These are phyloP conservation scores for Botrytis byssoidea DNA, from an alignment of 2,329 filamentous ascomycete species.

Conservation along the genomic window DNA sequence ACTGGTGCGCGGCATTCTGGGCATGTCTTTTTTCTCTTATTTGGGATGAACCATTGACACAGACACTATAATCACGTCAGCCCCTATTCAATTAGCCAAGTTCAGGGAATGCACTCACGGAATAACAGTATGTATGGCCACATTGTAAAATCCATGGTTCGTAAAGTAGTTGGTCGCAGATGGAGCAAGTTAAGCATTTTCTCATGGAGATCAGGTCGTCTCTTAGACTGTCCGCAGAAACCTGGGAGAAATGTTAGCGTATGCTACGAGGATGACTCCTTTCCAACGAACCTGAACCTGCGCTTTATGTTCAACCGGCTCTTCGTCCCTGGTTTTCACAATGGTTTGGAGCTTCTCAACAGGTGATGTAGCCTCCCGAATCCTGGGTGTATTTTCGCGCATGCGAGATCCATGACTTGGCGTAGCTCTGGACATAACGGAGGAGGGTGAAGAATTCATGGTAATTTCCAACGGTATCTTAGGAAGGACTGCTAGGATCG, in stretches of 20 bases:
- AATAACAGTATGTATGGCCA: constrained; percentile 72
- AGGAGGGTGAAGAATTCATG: constrained; percentile 26
- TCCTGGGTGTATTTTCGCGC: constrained; percentile 8
- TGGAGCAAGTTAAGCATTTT: constrained; percentile 61
- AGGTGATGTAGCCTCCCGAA: constrained; percentile 21
- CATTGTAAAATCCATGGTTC: constrained; percentile 68
- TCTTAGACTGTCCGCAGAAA: constrained; percentile 31
- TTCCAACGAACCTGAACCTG: constrained; percentile 29
- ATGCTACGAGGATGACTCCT: not conserved
- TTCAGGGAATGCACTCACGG: constrained; percentile 43
- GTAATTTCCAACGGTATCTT: not conserved
- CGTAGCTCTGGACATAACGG: constrained; percentile 8
- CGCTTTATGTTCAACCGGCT: constrained; percentile 22
- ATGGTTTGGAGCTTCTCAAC: not conserved
- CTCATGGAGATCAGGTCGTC: constrained; percentile 61
- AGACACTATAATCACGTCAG: constrained; percentile 37
- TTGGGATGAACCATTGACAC: constrained; percentile 40
- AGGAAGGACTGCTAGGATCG: not conserved
- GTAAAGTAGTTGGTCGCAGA: constrained; percentile 66
- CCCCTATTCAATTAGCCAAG: not conserved
- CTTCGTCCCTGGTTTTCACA: constrained; percentile 14
- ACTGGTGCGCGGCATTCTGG: constrained; percentile 64
- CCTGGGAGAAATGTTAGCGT: constrained; percentile 28
- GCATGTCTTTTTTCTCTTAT: constrained; percentile 61
- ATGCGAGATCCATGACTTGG: constrained; percentile 17